phyloP scores from a whole-genome alignment of 805 yeast species.

The Zygoascus flipseniorum region DNA sequence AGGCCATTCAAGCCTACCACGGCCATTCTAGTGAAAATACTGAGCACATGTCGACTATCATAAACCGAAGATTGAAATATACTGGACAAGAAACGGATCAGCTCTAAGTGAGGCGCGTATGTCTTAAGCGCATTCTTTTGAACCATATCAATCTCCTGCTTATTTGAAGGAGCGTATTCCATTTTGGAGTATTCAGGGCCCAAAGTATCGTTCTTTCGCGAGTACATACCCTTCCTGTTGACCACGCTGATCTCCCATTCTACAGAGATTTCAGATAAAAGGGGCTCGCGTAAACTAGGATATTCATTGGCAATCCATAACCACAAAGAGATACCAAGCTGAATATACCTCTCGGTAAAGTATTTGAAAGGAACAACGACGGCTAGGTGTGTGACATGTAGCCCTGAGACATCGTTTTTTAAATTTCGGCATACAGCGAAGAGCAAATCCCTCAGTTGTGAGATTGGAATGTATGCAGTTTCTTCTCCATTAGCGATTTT shows the following conservation, averaged over 20 bases:
- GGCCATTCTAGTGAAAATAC: conserved; percentile 55
- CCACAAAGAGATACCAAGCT: conserved; percentile 72
- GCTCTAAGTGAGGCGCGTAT: conserved; percentile 58
- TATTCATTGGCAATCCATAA: conserved; percentile 63
- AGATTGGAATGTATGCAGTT: conserved; percentile 17
- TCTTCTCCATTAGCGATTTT: not conserved
- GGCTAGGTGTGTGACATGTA: conserved; percentile 18
- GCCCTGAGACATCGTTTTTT: conserved; percentile 11
- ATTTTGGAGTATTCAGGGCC: conserved; percentile 60
- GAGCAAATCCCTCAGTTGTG: conserved; percentile 21
- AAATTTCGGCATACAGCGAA: conserved; percentile 36
- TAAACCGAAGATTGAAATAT: conserved; percentile 72
- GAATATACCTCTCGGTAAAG: conserved; percentile 53
- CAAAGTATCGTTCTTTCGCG: conserved; percentile 43
- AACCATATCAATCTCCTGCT: conserved; percentile 43
- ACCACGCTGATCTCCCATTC: conserved; percentile 63
- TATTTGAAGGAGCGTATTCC: conserved; percentile 87
- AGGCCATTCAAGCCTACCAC: conserved; percentile 41
- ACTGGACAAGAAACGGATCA: conserved; percentile 62
- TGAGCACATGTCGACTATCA: conserved; percentile 61
- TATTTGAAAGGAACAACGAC: conserved; percentile 55
- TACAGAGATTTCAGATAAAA: conserved; percentile 60
- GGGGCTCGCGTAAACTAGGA: conserved; percentile 45
- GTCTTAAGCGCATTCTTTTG: conserved; percentile 42
- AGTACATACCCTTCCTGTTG: conserved; percentile 55